A percentile compares a stretch with the other conserved stretches of the same genome.
These are phyloP conservation scores for Arachnopeziza araneosa DNA, from an alignment of 2,329 filamentous ascomycete genomes.

Conservation along the genomic window DNA sequence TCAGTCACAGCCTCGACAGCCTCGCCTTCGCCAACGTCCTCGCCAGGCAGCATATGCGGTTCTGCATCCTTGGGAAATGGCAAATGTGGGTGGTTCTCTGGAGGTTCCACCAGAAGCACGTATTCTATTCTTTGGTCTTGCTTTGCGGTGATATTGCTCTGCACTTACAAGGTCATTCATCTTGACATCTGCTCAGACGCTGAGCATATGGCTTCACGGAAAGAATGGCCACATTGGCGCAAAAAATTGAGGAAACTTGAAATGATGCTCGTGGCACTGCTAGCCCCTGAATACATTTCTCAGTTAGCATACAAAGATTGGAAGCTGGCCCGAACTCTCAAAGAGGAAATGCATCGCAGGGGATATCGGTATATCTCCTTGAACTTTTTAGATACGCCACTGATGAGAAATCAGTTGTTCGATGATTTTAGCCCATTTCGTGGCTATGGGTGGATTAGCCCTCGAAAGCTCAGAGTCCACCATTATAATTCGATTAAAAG, in stretches of 20 bases:
- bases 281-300: not conserved
- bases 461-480: not conserved
- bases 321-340: not conserved
- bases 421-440: not conserved
- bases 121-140: constrained; percentile 4
- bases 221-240: not conserved
- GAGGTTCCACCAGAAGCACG: not conserved
- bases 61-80: not conserved
- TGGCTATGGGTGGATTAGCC: not conserved
- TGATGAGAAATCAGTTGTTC: not conserved
- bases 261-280: not conserved
- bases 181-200: not conserved
- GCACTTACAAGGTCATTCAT: constrained; percentile 2
- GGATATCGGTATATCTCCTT: not conserved
- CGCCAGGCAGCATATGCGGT: not conserved
- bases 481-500: not conserved
- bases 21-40: not conserved
- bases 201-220: not conserved
- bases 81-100: constrained; percentile 1
- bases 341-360: not conserved
- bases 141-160: constrained; percentile 2
- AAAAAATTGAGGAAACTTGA: not conserved
- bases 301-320: not conserved
- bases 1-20: not conserved
- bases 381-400: not conserved